Base-by-base conservation (phyloP, 1,284 basidiomycete species). In the Malassezia nana region DNA sequence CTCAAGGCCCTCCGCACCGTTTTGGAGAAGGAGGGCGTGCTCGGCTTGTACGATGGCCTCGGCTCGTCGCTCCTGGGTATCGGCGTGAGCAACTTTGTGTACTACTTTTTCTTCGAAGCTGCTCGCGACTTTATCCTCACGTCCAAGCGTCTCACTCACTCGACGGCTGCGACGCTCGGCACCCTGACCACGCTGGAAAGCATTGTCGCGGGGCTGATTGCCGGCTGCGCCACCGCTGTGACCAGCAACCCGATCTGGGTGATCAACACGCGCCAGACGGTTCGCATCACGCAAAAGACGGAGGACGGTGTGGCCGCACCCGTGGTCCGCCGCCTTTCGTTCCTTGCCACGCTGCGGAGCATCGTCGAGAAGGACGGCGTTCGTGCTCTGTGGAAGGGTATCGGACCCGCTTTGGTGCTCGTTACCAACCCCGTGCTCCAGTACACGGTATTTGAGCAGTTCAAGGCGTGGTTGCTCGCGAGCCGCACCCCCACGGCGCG, bases 391-490 rank as follows among this genome's bases (percentile, higher is more conserved):
- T 96, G 87, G 86, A 81, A 89, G 49, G 94, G 94, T n/a, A 81
- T 99, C 35, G 89, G 90, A 0, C 91, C 94, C 2, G 91, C 92
- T 15, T 78, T 98, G 47, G 81, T 91, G 30, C 80, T 98, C 40
- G 91, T 96, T 65, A 82, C 90, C 67, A 99, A 99, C 75, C 94
- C 94, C 7, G 87, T 99, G 30, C 79, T 98, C 38, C 81, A 81
- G 62, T 74, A 74, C 61, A 74, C 71, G 3, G 69, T 63, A 8
- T 74, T 71, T 41, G 71, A 74, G 55, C 69, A 71, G 54, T 55
- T 72, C 43, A 72, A 72, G 64, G 67, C 67, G 46, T 61, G 63
- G 59, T 53, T 71, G 1, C 62, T 74, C 52, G 64, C 64, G 26
- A 56, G 57, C 41, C 60, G 69, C 26, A 12, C 22, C n/a, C 60